A percentile compares a stretch with the other conserved stretches of the same genome.
Evolutionary conservation across 768 basidiomycete genomes (phyloP).

Genomic region (Mycena pura): DNA sequence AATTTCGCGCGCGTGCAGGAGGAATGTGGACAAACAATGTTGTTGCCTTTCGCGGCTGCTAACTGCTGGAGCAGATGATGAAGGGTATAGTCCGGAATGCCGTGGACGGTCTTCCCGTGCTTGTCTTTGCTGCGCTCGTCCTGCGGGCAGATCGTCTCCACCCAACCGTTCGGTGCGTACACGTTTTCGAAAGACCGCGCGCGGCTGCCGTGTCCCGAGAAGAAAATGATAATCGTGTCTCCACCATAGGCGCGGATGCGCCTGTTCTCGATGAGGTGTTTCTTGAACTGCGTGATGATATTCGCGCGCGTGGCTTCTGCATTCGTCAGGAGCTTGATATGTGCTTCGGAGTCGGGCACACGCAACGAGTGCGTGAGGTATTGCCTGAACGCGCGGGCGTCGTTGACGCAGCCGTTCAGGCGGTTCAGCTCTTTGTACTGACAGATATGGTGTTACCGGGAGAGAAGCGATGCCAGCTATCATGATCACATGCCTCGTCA

Average conservation of each 20-base stretch:
- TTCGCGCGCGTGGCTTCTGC: background rate
- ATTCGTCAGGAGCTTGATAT: background rate
- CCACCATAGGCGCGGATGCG: background rate
- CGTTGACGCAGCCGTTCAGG: slow-evolving; percentile 1
- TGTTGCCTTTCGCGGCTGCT: slow-evolving; percentile 1
- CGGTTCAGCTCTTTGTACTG: background rate
- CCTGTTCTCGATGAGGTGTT: background rate
- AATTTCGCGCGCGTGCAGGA: background rate
- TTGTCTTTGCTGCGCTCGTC: background rate
- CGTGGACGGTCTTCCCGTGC: background rate
- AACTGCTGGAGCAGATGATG: background rate
- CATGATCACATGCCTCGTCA: background rate
- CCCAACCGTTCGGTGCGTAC: background rate
- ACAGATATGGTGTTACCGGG: no score
- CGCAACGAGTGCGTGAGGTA: background rate
- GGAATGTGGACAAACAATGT: background rate
- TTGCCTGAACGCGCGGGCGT: background rate
- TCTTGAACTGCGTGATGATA: background rate
- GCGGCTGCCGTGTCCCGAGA: slow-evolving; percentile 12
- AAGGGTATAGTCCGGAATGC: slow-evolving; percentile 12
- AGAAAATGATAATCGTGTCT: slow-evolving; percentile 10
- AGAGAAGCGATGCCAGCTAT: background rate
- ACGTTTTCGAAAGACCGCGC: background rate
- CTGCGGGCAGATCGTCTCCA: slow-evolving; percentile 15
- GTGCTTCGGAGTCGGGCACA: background rate